A percentile compares a stretch with the other conserved stretches of the same genome.
Conservation (phyloP, 257 asterid species). For the Rubia yunnanensis region DNA sequence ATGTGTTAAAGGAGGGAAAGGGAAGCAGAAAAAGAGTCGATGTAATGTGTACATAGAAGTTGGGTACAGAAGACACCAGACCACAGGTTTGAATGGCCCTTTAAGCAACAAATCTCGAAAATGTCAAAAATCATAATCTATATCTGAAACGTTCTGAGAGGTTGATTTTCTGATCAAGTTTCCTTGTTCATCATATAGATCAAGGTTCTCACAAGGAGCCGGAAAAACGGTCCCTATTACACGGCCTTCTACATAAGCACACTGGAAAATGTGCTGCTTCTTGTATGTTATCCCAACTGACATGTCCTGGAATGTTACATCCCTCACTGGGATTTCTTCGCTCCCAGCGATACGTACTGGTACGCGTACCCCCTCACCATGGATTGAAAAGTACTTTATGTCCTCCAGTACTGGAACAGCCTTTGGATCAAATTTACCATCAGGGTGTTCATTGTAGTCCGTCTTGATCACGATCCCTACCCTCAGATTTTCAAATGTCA, state of each 20-base stretch:
- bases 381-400: conserved; percentile 61
- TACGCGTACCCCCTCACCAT: conserved; percentile 82
- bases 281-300: conserved; percentile 64
- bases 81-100: conserved; percentile 12
- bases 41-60: not conserved
- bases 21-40: not conserved
- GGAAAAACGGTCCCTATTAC: conserved; percentile 74
- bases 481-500: conserved; percentile 67
- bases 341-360: conserved; percentile 92
- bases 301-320: conserved; percentile 63
- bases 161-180: conserved; percentile 41
- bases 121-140: conserved; percentile 70
- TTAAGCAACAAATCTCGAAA: not conserved
- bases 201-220: conserved; percentile 82
- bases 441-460: conserved; percentile 95
- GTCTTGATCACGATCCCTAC: conserved; percentile 92
- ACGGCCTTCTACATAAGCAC: conserved; percentile 70
- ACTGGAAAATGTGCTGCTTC: conserved; percentile 83
- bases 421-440: conserved; percentile 54
- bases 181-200: conserved; percentile 64
- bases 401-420: conserved; percentile 66
- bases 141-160: conserved; percentile 59
- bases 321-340: conserved; percentile 52
- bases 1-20: not conserved
- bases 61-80: not conserved